These are phyloP conservation scores for Termitomyces eurrhizus DNA, from an alignment of 768 basidiomycete species.

Conservation along the genomic window DNA sequence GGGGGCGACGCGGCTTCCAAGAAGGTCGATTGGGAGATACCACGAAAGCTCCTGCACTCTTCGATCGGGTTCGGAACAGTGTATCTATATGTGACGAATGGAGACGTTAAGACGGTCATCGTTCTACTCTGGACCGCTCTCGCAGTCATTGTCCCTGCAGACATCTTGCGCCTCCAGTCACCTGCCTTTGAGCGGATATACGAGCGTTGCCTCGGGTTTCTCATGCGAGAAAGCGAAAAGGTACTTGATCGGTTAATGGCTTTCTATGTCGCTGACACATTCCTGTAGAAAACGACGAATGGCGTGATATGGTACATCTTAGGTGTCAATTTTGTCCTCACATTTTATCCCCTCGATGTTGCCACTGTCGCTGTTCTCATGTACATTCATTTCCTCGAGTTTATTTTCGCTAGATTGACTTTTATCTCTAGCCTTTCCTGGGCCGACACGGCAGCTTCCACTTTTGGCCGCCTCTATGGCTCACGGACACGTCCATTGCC, in stretches of 20 bases:
- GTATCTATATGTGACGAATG: conserved; percentile 42
- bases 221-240: conserved; percentile 90
- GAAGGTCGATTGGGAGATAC: conserved; percentile 84
- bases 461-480: conserved; percentile 83
- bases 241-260: conserved; percentile 30
- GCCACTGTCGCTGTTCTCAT: conserved; percentile 89
- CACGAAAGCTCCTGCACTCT: conserved; percentile 82
- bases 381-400: conserved; percentile 39
- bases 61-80: conserved; percentile 63
- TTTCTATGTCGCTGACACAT: not conserved
- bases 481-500: conserved; percentile 55
- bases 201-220: conserved; percentile 68
- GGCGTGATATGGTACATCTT: conserved; percentile 91
- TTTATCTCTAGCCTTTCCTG: conserved; percentile 69
- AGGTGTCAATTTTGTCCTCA: conserved; percentile 75
- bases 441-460: conserved; percentile 95
- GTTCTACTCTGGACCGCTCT: conserved; percentile 62
- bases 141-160: conserved; percentile 65
- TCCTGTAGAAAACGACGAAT: conserved; percentile 59
- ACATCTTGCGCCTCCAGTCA: conserved; percentile 67
- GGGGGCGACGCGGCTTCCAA: conserved; percentile 8
- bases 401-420: not conserved
- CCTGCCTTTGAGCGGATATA: conserved; percentile 65
- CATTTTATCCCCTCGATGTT: conserved; percentile 78
- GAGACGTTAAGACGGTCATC: conserved; percentile 63